Evolutionary conservation across 169 alveolate species (phyloP).

Genomic region (Cryptosporidium ryanae): DNA sequence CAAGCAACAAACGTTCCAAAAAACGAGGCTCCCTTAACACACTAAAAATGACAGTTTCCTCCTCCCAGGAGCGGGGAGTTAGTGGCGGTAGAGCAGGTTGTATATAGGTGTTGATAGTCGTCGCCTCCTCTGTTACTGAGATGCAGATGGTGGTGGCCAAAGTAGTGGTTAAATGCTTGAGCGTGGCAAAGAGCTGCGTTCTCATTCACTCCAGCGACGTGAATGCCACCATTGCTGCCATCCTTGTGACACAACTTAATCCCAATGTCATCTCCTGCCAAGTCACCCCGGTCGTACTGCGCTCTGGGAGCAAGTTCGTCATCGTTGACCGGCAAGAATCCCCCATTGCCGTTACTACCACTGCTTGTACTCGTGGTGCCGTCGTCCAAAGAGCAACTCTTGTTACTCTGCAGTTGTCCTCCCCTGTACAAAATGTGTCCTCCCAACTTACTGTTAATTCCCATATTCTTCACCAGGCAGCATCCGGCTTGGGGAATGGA

Average conservation of each 20-base stretch:
- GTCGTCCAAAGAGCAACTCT: background rate
- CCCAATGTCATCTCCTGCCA: background rate
- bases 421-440: constrained; percentile 7
- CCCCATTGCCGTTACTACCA: background rate
- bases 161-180: background rate
- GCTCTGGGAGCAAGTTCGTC: background rate
- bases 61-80: constrained; percentile 59
- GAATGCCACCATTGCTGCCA: background rate
- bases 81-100: constrained; percentile 72
- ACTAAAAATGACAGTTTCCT: background rate
- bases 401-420: background rate
- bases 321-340: background rate
- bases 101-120: constrained; percentile 49
- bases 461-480: constrained; percentile 5
- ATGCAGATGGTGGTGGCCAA: constrained; percentile 11
- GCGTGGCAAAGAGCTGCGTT: background rate
- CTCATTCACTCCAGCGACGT: background rate
- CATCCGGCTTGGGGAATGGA: too few relatives aligned
- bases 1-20: too few relatives aligned
- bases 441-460: background rate
- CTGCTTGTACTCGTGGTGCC: background rate
- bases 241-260: constrained; percentile 3
- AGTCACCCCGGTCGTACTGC: constrained; percentile 10
- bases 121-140: constrained; percentile 7
- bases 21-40: too few relatives aligned